These are phyloP conservation scores for Zygosaccharomyces sapae DNA, from an alignment of 1,139 yeast species.

Conservation along the genomic window DNA sequence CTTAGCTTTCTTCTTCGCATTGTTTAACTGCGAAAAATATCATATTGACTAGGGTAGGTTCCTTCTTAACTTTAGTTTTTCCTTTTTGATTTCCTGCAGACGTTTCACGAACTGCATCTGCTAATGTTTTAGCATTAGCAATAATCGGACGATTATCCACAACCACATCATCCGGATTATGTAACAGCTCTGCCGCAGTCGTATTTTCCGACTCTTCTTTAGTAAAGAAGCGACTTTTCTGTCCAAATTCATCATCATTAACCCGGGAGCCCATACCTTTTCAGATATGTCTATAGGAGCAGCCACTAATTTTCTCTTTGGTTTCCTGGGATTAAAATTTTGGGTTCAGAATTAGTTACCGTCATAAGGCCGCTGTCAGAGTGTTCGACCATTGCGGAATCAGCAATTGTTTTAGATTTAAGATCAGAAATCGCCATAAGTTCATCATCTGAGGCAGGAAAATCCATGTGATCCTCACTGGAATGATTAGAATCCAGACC, in stretches of 20 bases:
- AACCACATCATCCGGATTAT: conserved; percentile 28
- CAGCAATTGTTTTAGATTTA: neutral
- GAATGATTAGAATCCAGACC: neutral
- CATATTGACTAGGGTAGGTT: conserved; percentile 24
- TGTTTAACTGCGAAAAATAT: conserved; percentile 32
- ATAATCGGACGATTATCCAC: conserved; percentile 34
- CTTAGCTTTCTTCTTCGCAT: conserved; percentile 32
- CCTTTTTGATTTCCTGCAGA: neutral
- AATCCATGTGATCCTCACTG: neutral
- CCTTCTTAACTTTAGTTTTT: conserved; percentile 23
- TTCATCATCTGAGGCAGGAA: neutral
- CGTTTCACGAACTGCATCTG: conserved; percentile 25
- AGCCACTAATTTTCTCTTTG: conserved; percentile 12
- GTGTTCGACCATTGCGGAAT: neutral
- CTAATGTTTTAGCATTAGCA: conserved; percentile 31
- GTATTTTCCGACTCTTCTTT: conserved; percentile 18
- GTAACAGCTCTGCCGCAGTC: conserved; percentile 35
- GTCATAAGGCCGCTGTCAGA: neutral
- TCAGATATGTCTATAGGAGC: conserved; percentile 13
- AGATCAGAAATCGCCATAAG: neutral
- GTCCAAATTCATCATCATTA: conserved; percentile 5
- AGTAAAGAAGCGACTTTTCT: neutral
- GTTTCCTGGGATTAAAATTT: neutral
- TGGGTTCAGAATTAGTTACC: neutral
- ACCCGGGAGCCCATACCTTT: neutral